These are phyloP conservation scores for Tolypocladium tundrense DNA, from an alignment of 2,329 filamentous ascomycete genomes.

Conservation along the genomic window DNA sequence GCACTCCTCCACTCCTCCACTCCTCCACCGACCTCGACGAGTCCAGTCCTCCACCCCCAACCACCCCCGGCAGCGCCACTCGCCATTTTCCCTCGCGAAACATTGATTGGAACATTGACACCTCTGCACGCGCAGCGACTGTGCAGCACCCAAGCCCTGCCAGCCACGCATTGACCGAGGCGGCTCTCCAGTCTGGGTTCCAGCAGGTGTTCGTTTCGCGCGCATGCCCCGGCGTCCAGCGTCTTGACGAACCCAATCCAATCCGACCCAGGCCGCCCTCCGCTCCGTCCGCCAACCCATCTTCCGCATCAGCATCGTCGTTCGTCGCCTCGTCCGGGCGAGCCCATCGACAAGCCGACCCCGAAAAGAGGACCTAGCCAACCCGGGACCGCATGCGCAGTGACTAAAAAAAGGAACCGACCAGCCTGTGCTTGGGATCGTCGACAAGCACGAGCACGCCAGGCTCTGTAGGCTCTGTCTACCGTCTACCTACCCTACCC, in stretches of 20 bases:
- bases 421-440: background rate
- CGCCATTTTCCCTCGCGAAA: background rate
- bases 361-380: background rate
- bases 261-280: background rate
- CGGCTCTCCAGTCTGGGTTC: background rate
- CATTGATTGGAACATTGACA: background rate
- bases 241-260: background rate
- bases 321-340: background rate
- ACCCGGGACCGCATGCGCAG: background rate
- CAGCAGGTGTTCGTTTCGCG: background rate
- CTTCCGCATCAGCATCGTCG: background rate
- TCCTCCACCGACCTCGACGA: background rate
- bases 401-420: background rate
- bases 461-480: background rate
- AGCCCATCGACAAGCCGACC: background rate
- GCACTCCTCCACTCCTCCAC: background rate
- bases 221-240: background rate
- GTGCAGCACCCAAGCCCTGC: background rate
- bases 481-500: background rate
- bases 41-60: background rate
- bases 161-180: background rate
- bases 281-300: background rate
- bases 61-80: background rate
- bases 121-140: background rate
- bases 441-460: background rate